These are phyloP conservation scores for Microstroma glucosiphilum DNA, from an alignment of 1,284 basidiomycete species.

Conservation along the genomic window DNA sequence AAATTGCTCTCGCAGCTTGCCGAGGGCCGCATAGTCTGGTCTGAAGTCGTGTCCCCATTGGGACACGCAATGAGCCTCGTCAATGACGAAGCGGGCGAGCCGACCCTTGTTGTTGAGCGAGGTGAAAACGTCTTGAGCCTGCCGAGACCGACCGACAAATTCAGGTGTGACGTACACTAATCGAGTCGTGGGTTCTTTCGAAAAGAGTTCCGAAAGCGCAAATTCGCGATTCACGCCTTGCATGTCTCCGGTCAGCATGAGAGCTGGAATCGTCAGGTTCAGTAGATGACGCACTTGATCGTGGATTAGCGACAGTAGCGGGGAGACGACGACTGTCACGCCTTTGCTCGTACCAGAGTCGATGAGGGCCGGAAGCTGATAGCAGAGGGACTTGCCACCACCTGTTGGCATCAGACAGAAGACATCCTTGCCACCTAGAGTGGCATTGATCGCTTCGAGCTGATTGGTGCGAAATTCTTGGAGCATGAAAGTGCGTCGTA, in stretches of 20 bases:
- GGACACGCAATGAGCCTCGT: conserved; percentile 88
- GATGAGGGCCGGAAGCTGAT: conserved; percentile 79
- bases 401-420: conserved; percentile 97
- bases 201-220: conserved; percentile 55
- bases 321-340: conserved; percentile 83
- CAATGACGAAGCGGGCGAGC: conserved; percentile 84
- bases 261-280: conserved; percentile 64
- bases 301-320: conserved; percentile 79
- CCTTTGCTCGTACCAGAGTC: conserved; percentile 65
- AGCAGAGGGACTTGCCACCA: conserved; percentile 71
- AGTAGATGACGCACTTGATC: conserved; percentile 78
- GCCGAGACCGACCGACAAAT: conserved; percentile 60
- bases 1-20: conserved; percentile 65
- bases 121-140: conserved; percentile 60
- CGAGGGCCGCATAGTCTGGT: conserved; percentile 57
- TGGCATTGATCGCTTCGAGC: conserved; percentile 75
- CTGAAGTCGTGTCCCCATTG: conserved; percentile 80
- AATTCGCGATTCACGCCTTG: conserved; percentile 48
- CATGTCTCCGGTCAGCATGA: conserved; percentile 66
- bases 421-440: conserved; percentile 74
- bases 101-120: conserved; percentile 59
- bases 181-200: conserved; percentile 24
- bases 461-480: conserved; percentile 73
- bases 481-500: conserved; percentile 66
- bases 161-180: conserved; percentile 94